Evolutionary conservation across 768 basidiomycete species (phyloP).

Genomic region (Rhodotorula taiwanensis): DNA sequence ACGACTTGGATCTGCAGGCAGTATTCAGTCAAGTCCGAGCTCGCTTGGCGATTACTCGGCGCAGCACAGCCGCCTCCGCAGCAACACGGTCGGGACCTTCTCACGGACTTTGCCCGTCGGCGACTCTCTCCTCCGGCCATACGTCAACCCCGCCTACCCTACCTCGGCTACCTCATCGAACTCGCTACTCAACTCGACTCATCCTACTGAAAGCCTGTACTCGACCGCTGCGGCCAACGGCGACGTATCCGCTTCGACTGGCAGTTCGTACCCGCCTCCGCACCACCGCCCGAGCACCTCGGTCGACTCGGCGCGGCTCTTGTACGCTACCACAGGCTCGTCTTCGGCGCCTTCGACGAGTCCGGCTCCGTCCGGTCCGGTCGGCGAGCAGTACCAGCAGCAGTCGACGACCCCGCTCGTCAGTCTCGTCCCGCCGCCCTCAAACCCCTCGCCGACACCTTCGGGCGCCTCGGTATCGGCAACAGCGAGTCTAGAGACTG

Average conservation of each 20-base stretch:
- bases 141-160: background rate
- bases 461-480: background rate
- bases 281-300: constrained; percentile 31
- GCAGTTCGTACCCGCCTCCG: background rate
- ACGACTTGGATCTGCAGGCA: constrained; percentile 25
- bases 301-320: constrained; percentile 26
- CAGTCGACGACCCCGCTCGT: constrained; percentile 9
- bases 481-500: no score
- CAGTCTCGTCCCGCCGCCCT: background rate
- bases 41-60: background rate
- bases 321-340: constrained; percentile 23
- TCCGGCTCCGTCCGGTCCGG: background rate
- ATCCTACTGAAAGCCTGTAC: background rate
- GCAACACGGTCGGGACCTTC: constrained; percentile 32
- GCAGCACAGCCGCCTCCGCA: constrained; percentile 17
- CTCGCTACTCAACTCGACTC: no score
- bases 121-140: constrained; percentile 4
- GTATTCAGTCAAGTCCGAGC: constrained; percentile 6
- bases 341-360: background rate
- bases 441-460: background rate
- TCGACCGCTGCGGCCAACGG: background rate
- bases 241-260: background rate
- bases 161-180: no score
- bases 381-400: background rate
- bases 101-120: background rate